Evolutionary conservation across 1,139 yeast genomes (phyloP), one percentile per base, ranked within the genome.

Genomic region (Yamadazyma kanchanaburiensis): DNA sequence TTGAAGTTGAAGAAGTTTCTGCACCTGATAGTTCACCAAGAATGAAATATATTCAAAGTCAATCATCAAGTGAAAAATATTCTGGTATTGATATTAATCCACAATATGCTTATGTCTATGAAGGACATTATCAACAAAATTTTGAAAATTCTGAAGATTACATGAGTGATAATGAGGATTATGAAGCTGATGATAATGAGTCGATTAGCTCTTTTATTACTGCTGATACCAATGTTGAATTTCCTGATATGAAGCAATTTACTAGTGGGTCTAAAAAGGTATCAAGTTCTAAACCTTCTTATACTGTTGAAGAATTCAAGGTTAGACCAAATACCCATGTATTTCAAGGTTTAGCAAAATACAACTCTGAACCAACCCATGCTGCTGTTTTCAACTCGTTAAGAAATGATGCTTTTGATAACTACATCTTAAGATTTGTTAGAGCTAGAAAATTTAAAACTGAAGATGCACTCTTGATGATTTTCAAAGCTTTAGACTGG

Each of bases 401-500:
- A 19, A 55, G 64, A 43, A 55, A 59, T 28, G 70, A 64, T 39
- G 51, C 60, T 28, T 34, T 54, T 14, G 74, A 68, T 40, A 63
- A 64, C 37, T 48, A 49, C 30, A 17, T 60, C 4, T 55, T 64
- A 38, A 52, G 63, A 34, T 68, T 59, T 28, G 47, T 66, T 19
- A 53, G 73, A 35, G 74, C 74, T 21, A 64, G 74, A 46, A 66
- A 66, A 40, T 62, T 60, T 51, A 53, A 60, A 24, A 39, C 57
- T 14, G 56, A 56, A 16, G 53, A 55, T 30, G 57, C 62, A 2
- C 27, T 66, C 23, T 46, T 38, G 3, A 67, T 68, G 74, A 38
- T 60, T 20, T 24, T 48, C 21, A 61, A 60, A 34, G 60, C 70
- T 4, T 46, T 64, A 32, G 46, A 60, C 30, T 68, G 74, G 74